Evolutionary conservation across 2,329 filamentous ascomycete genomes (phyloP).

Genomic region (Achaetomium macrosporum): DNA sequence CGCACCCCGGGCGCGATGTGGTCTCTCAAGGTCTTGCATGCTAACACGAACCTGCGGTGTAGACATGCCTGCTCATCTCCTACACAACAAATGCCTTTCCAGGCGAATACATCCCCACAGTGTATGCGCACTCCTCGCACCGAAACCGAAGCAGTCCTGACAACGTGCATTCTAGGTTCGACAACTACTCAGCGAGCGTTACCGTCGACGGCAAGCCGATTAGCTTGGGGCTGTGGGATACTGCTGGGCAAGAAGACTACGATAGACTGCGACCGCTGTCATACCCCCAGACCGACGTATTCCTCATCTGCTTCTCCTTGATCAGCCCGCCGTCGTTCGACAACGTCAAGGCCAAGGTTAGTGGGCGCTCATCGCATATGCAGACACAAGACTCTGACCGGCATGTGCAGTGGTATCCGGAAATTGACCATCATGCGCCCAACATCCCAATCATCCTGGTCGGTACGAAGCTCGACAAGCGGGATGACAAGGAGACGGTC

Average conservation of each 20-base stretch:
- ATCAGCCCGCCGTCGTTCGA: constrained; percentile 97
- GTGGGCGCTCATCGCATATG: constrained; percentile 22
- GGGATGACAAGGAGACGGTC: constrained; percentile 78
- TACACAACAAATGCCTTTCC: constrained; percentile 99
- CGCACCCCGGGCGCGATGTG: constrained; percentile 12
- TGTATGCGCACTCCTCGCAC: constrained; percentile 52
- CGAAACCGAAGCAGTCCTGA: constrained; percentile 19
- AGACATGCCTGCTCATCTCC: constrained; percentile 98
- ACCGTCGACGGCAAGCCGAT: constrained; percentile 99
- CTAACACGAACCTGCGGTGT: constrained; percentile 19
- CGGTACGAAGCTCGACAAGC: constrained; percentile 91
- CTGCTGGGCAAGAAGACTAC: constrained; percentile 97
- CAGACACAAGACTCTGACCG: constrained; percentile 3
- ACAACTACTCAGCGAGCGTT: constrained; percentile 98
- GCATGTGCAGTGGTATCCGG: constrained; percentile 77
- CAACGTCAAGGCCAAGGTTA: constrained; percentile 97
- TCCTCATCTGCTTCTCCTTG: constrained; percentile 97
- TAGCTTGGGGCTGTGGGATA: constrained; percentile 96
- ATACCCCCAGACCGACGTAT: constrained; percentile 97
- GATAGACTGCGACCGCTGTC: constrained; percentile 90
- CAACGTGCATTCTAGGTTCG: constrained; percentile 60
- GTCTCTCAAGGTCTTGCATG: constrained; percentile 12
- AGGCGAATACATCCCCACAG: constrained; percentile 99
- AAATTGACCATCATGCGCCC: constrained; percentile 95
- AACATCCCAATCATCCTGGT: constrained; percentile 95